Evolutionary conservation across 2,329 filamentous ascomycete species (phyloP).

Genomic region (Monilinia fructicola): DNA sequence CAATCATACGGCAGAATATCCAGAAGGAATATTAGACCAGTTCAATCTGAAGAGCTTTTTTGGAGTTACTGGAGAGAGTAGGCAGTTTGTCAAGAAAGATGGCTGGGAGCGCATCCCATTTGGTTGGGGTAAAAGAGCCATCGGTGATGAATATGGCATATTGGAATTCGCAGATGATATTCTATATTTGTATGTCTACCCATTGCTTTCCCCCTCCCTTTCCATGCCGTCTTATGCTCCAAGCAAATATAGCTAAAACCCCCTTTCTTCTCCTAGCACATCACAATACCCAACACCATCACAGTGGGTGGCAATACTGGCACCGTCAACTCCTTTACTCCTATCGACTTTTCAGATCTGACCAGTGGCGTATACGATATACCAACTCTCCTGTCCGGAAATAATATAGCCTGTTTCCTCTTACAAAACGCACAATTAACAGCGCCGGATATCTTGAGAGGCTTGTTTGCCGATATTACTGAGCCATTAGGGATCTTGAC

Average conservation of each 20-base stretch:
- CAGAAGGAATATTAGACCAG: slow-evolving; percentile 41
- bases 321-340: slow-evolving; percentile 51
- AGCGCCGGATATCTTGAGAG: slow-evolving; percentile 46
- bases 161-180: slow-evolving; percentile 42
- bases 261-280: slow-evolving; percentile 29
- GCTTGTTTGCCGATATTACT: slow-evolving; percentile 42
- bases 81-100: not conserved
- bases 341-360: slow-evolving; percentile 46
- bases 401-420: slow-evolving; percentile 49
- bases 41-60: slow-evolving; percentile 33
- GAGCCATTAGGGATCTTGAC: slow-evolving; percentile 29
- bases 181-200: slow-evolving; percentile 41
- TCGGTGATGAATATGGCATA: slow-evolving; percentile 46
- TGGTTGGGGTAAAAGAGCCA: slow-evolving; percentile 36
- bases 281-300: slow-evolving; percentile 45
- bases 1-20: slow-evolving; percentile 11
- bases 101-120: slow-evolving; percentile 32
- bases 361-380: slow-evolving; percentile 48
- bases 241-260: not conserved
- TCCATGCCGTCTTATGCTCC: rapidly evolving
- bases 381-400: slow-evolving; percentile 46
- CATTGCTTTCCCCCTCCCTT: too few relatives aligned
- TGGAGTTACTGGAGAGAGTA: slow-evolving; percentile 23
- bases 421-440: slow-evolving; percentile 45
- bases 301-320: slow-evolving; percentile 54